These are phyloP conservation scores for Penicillium roqueforti DNA, from an alignment of 495 filamentous ascomycete genomes.

Conservation along the genomic window DNA sequence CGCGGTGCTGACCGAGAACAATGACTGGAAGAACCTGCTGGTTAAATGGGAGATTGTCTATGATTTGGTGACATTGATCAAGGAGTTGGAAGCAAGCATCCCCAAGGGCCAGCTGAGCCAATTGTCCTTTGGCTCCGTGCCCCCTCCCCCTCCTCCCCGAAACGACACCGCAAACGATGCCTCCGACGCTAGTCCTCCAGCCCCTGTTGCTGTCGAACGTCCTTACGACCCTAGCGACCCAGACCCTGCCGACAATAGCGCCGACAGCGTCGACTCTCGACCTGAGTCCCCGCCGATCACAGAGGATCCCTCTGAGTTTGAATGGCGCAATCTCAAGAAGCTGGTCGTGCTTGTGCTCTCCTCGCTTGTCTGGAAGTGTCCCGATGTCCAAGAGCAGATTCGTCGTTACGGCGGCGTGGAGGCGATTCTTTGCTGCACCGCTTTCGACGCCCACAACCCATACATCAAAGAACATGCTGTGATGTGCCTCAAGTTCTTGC, in stretches of 20 bases:
- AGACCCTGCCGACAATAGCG: conserved; percentile 38
- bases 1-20: conserved; percentile 80
- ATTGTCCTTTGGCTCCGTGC: conserved; percentile 34
- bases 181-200: conserved; percentile 26
- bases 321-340: conserved; percentile 91
- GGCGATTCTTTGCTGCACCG: conserved; percentile 78
- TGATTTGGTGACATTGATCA: conserved; percentile 78
- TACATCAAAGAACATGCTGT: conserved; percentile 89
- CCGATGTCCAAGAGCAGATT: conserved; percentile 79
- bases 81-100: conserved; percentile 80
- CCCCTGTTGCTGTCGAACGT: conserved; percentile 53
- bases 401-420: conserved; percentile 76
- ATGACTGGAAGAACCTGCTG: conserved; percentile 62
- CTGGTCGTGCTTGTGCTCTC: conserved; percentile 83
- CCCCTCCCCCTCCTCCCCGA: conserved; percentile 25
- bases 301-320: conserved; percentile 81
- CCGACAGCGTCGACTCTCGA: conserved; percentile 42
- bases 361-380: conserved; percentile 75
- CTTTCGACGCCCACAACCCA: conserved; percentile 81
- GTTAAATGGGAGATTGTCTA: conserved; percentile 84
- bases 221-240: conserved; percentile 52
- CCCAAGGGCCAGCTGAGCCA: conserved; percentile 61
- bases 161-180: conserved; percentile 28
- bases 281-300: conserved; percentile 59
- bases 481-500: conserved; percentile 81